A percentile compares a stretch with the other conserved stretches of the same genome.
phyloP scores from a whole-genome alignment of 805 yeast species.

The Candida nitratophila region DNA sequence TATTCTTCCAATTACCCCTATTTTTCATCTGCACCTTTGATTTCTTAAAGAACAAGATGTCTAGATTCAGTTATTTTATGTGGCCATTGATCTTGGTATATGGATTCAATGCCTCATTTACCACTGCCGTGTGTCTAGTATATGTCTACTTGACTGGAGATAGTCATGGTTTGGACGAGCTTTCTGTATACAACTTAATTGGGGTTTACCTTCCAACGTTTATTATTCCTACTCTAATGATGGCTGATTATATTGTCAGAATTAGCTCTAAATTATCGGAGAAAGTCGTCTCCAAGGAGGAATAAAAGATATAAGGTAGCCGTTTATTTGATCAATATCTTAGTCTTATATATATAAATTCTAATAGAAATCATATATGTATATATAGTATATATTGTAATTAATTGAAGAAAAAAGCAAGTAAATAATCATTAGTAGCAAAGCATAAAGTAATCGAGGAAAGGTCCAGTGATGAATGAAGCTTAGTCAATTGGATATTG shows the following conservation, averaged over 20 bases:
- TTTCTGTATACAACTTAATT: slow-evolving; percentile 36
- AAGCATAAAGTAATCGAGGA: too few species aligned
- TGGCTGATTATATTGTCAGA: slow-evolving; percentile 35
- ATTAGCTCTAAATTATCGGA: not conserved
- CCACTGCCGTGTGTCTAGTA: slow-evolving; percentile 69
- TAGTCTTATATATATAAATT: too few species aligned
- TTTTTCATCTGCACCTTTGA: slow-evolving; percentile 44
- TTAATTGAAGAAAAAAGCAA: too few species aligned
- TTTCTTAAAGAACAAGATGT: slow-evolving; percentile 10
- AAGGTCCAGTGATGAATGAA: too few species aligned
- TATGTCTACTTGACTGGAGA: slow-evolving; percentile 32
- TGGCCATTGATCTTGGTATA: slow-evolving; percentile 43
- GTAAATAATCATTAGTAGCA: too few species aligned
- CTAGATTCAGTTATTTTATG: slow-evolving; percentile 14
- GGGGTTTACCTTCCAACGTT: slow-evolving; percentile 66
- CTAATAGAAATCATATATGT: not conserved
- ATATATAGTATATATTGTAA: too few species aligned
- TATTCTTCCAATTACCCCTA: slow-evolving; percentile 72
- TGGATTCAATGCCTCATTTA: slow-evolving; percentile 76
- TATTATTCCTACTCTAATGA: slow-evolving; percentile 53
- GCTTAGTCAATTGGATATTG: not conserved
- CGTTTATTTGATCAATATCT: too few species aligned
- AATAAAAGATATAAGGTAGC: not conserved
- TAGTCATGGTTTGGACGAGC: slow-evolving; percentile 30
- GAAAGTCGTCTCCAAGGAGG: not conserved